Evolutionary conservation across 306 rosid genomes (phyloP).

Genomic region (Parietaria judaica): DNA sequence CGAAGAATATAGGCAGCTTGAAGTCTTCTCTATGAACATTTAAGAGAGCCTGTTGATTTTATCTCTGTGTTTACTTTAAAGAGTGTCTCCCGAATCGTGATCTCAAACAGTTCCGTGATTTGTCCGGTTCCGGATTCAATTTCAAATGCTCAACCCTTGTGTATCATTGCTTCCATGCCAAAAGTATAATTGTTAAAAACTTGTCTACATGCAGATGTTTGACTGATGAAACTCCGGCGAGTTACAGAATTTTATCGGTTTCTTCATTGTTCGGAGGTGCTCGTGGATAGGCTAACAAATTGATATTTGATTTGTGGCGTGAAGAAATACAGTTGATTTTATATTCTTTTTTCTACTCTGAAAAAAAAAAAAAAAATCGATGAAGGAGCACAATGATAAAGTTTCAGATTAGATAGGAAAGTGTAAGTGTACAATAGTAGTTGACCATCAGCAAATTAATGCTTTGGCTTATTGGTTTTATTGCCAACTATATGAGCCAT

Average conservation of each 20-base stretch:
- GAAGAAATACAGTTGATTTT: slow-evolving; percentile 20
- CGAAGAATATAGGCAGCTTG: too few relatives aligned
- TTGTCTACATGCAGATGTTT: slow-evolving; percentile 62
- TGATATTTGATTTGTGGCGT: slow-evolving; percentile 23
- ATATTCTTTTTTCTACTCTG: slow-evolving; percentile 18
- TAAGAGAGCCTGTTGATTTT: too few relatives aligned
- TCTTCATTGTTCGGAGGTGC: slow-evolving; percentile 28
- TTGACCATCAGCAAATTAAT: slow-evolving; percentile 18
- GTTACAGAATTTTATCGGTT: slow-evolving; percentile 18
- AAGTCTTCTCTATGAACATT: too few relatives aligned
- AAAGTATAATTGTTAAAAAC: slow-evolving; percentile 15
- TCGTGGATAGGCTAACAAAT: slow-evolving; percentile 28
- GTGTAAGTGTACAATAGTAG: slow-evolving; percentile 32
- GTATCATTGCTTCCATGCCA: background rate
- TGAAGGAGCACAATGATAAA: slow-evolving; percentile 8
- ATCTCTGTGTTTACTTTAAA: too few relatives aligned
- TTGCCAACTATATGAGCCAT: background rate
- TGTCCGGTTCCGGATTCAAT: background rate
- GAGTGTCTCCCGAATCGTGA: background rate
- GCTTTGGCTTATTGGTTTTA: slow-evolving; percentile 12
- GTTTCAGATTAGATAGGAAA: slow-evolving; percentile 33
- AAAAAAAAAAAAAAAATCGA: too few relatives aligned
- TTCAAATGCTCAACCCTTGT: background rate
- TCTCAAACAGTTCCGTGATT: background rate
- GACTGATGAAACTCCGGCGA: slow-evolving; percentile 27